phyloP scores from a whole-genome alignment of 2,329 filamentous ascomycete genomes.

The Dactylellina cionopaga region DNA sequence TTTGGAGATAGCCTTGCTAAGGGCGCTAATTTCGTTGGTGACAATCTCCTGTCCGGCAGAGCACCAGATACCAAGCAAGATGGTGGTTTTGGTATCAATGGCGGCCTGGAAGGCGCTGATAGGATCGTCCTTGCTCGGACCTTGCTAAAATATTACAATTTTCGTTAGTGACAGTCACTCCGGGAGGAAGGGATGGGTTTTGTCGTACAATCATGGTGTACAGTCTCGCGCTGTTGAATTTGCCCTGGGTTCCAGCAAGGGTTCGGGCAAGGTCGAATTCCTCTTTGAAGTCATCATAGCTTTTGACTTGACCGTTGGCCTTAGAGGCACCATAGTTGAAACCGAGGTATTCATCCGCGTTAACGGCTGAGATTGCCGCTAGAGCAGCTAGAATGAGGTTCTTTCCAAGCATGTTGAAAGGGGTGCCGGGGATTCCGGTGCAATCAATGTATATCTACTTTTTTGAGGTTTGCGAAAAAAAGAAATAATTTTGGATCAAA shows the following conservation, averaged over 20 bases:
- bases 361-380: constrained; percentile 61
- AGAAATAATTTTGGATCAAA: constrained; percentile 3
- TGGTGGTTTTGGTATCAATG: constrained; percentile 78
- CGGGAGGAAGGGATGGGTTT: background rate
- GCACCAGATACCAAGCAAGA: constrained; percentile 86
- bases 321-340: constrained; percentile 79
- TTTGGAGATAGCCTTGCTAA: constrained; percentile 73
- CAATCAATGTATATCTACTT: too few species aligned
- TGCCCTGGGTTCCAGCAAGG: constrained; percentile 71
- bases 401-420: constrained; percentile 37
- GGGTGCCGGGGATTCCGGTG: background rate
- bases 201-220: constrained; percentile 74
- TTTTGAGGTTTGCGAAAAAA: background rate
- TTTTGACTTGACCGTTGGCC: constrained; percentile 70
- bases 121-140: constrained; percentile 64
- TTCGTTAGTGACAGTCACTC: background rate
- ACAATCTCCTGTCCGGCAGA: constrained; percentile 73
- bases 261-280: constrained; percentile 74
- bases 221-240: constrained; percentile 75
- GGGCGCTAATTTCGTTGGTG: constrained; percentile 77
- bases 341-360: constrained; percentile 64
- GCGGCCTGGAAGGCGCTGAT: constrained; percentile 83
- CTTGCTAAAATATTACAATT: constrained; percentile 66
- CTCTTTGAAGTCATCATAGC: constrained; percentile 73
- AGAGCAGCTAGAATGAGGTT: constrained; percentile 58